Conservation (phyloP, 192 early-diverging fungal species). For the Entomortierella lignicola region DNA sequence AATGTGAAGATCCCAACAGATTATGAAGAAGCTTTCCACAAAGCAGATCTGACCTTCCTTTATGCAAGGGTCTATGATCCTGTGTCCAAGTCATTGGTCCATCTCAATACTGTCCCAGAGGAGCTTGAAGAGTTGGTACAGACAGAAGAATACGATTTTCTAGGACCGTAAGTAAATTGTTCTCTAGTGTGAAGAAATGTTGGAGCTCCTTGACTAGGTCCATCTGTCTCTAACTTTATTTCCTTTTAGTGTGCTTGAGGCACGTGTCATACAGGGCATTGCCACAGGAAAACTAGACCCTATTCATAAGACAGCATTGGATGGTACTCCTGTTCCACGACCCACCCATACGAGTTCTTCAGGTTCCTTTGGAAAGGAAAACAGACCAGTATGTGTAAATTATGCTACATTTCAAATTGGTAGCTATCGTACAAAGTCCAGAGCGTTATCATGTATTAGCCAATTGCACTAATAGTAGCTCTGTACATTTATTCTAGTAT, state of each 20-base stretch:
- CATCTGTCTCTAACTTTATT: background rate
- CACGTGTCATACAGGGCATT: constrained; percentile 63
- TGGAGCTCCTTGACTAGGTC: no score
- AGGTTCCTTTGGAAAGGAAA: constrained; percentile 21
- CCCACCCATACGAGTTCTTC: background rate
- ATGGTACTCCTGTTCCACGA: background rate
- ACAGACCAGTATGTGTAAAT: constrained; percentile 21
- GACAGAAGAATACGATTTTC: constrained; percentile 61
- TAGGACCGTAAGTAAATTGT: constrained; percentile 69
- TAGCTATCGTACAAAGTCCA: no score
- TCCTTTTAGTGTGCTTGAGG: constrained; percentile 57
- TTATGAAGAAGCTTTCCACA: constrained; percentile 77
- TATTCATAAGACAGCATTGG: constrained; percentile 63
- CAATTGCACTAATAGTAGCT: no score
- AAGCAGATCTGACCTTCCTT: constrained; percentile 89
- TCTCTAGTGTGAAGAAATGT: no score
- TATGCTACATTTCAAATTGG: no score
- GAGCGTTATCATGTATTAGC: no score
- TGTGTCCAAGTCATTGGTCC: constrained; percentile 55
- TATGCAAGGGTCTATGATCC: constrained; percentile 94
- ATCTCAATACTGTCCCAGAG: constrained; percentile 65
- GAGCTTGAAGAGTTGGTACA: constrained; percentile 49
- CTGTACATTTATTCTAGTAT: background rate
- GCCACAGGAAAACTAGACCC: constrained; percentile 75
- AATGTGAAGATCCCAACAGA: constrained; percentile 60